Conservation (phyloP, 1,284 basidiomycete species). For the Paramarasmius palmivorus region DNA sequence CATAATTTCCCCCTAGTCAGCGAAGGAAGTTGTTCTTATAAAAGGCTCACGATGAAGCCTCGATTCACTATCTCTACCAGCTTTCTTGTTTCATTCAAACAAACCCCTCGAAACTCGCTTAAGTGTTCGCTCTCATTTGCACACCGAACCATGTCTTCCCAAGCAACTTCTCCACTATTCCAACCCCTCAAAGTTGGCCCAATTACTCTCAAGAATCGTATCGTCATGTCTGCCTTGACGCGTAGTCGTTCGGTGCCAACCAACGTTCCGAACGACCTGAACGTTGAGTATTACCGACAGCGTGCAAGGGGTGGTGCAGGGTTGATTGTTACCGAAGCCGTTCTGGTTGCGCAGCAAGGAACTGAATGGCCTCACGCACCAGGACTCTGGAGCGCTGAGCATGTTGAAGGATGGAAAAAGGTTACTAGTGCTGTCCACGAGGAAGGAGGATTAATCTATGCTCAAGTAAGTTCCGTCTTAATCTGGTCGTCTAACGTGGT, state of each 20-base stretch:
- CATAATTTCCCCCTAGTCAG: too few species aligned
- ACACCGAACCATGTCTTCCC: too few species aligned
- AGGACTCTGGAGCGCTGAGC: constrained; percentile 38
- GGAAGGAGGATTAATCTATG: constrained; percentile 33
- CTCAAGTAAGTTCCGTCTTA: constrained; percentile 30
- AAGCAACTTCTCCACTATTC: background rate
- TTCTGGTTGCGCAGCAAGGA: constrained; percentile 38
- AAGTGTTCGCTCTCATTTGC: too few species aligned
- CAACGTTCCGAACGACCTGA: constrained; percentile 30
- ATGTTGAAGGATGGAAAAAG: constrained; percentile 38
- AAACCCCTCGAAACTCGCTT: too few species aligned
- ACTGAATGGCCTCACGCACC: constrained; percentile 40
- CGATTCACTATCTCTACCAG: too few species aligned
- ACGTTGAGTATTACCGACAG: constrained; percentile 47
- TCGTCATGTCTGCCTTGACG: constrained; percentile 34
- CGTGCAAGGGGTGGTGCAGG: constrained; percentile 36
- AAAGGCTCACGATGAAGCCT: too few species aligned
- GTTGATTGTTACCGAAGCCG: constrained; percentile 46
- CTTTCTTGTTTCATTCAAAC: too few species aligned
- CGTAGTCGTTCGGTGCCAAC: constrained; percentile 31
- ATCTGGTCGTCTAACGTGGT: too few species aligned
- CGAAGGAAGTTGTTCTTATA: too few species aligned
- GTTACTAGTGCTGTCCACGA: constrained; percentile 37
- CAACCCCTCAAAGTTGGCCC: constrained; percentile 7
- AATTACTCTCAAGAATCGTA: constrained; percentile 20